Conservation (phyloP, 257 asterid species). For the Solanum phureja region DNA sequence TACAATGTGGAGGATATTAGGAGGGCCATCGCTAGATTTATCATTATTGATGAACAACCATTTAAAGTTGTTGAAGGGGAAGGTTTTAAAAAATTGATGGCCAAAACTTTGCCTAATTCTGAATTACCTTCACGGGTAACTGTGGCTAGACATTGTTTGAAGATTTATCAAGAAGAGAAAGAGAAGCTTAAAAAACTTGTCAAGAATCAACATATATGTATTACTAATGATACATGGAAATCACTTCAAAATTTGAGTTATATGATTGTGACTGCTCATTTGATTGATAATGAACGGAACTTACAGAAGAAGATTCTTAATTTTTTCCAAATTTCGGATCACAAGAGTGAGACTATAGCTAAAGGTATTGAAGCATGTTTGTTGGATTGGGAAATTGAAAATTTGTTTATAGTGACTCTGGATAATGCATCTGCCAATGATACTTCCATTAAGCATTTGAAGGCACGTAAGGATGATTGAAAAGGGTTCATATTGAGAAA, state of each 20-base stretch:
- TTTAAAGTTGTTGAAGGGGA: no score
- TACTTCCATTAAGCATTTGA: no score
- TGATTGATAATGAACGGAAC: background rate
- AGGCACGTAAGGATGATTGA: background rate
- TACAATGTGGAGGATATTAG: background rate
- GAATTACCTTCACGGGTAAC: background rate
- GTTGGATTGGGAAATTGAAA: no score
- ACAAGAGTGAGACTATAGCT: no score
- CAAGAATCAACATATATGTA: background rate
- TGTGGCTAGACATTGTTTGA: background rate
- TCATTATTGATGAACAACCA: background rate
- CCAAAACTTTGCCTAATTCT: background rate
- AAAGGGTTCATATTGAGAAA: background rate
- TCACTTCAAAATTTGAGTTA: background rate
- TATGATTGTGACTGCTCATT: background rate
- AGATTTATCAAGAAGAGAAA: background rate
- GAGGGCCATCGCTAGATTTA: background rate
- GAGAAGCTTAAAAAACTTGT: background rate
- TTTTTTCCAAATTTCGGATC: no score
- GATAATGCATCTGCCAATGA: no score
- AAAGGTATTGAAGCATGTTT: no score
- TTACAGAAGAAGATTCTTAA: no score
- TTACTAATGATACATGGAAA: background rate
- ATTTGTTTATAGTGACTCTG: no score
- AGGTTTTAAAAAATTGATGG: no score